phyloP scores from a whole-genome alignment of 805 yeast species.

The Myxozyma geophila region DNA sequence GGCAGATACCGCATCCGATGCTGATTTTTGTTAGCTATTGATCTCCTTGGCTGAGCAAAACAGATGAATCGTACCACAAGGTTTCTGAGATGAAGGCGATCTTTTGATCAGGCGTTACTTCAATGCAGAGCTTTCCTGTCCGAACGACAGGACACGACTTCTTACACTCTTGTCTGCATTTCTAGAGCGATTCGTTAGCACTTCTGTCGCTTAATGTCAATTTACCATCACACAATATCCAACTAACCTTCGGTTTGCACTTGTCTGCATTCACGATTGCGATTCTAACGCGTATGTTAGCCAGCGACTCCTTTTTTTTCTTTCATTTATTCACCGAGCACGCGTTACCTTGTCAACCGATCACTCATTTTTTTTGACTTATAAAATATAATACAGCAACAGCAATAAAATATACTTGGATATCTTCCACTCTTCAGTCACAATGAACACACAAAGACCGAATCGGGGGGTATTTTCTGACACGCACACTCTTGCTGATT shows the following conservation, averaged over 20 bases:
- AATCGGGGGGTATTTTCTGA: background rate
- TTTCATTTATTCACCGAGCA: background rate
- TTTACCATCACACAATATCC: background rate
- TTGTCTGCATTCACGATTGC: constrained; percentile 93
- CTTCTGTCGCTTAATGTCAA: background rate
- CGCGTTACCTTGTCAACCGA: constrained; percentile 23
- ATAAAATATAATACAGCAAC: background rate
- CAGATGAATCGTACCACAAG: constrained; percentile 56
- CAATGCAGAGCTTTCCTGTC: constrained; percentile 97
- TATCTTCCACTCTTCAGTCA: too few relatives aligned
- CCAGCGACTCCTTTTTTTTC: background rate
- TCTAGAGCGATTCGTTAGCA: constrained; percentile 43
- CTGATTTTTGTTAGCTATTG: constrained; percentile 15
- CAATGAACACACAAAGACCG: background rate
- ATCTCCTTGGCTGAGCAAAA: background rate
- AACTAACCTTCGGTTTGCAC: constrained; percentile 80
- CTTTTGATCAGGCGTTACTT: constrained; percentile 86
- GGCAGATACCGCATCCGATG: constrained; percentile 99
- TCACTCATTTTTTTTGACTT: constrained; percentile 10
- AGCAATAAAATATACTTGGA: background rate
- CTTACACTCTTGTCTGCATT: constrained; percentile 97
- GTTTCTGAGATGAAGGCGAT: constrained; percentile 94
- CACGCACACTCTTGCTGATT: background rate
- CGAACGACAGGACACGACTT: constrained; percentile 97
- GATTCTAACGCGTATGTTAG: constrained; percentile 60